phyloP scores from a whole-genome alignment of 164 flowering plant species.

The Warburgia ugandensis region DNA sequence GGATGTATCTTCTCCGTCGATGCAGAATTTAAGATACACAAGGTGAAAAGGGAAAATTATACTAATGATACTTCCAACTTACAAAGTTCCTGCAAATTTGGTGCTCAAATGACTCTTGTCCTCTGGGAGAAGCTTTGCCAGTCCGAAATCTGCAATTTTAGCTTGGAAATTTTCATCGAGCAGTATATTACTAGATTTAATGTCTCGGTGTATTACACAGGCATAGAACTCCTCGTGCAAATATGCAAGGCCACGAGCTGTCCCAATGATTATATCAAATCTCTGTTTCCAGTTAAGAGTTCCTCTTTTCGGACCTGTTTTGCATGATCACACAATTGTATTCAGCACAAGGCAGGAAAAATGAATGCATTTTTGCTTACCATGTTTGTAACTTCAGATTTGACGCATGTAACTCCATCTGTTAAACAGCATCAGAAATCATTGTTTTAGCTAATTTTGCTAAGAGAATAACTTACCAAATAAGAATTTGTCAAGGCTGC shows the following conservation, averaged over 20 bases:
- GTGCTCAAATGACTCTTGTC: conserved; percentile 3
- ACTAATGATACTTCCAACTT: background rate
- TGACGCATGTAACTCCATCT: no score
- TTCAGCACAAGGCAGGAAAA: no score
- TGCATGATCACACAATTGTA: background rate
- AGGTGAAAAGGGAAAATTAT: background rate
- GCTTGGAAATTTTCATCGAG: conserved; percentile 29
- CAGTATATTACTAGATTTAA: conserved; percentile 47
- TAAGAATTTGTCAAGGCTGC: conserved; percentile 48
- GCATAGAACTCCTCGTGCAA: conserved; percentile 53
- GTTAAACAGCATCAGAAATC: background rate
- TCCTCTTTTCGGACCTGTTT: conserved; percentile 36
- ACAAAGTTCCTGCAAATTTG: conserved; percentile 2
- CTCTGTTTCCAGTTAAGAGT: conserved; percentile 47
- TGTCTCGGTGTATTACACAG: conserved; percentile 51
- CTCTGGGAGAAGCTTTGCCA: conserved; percentile 6
- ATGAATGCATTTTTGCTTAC: no score
- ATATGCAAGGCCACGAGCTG: conserved; percentile 53
- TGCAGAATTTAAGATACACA: background rate
- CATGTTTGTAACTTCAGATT: no score
- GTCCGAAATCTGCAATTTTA: conserved; percentile 7
- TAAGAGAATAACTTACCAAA: no score
- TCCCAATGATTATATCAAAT: conserved; percentile 30
- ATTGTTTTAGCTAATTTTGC: no score
- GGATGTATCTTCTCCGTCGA: no score